Evolutionary conservation across 2,329 filamentous ascomycete species (phyloP).

Genomic region (Fusarium sp.): DNA sequence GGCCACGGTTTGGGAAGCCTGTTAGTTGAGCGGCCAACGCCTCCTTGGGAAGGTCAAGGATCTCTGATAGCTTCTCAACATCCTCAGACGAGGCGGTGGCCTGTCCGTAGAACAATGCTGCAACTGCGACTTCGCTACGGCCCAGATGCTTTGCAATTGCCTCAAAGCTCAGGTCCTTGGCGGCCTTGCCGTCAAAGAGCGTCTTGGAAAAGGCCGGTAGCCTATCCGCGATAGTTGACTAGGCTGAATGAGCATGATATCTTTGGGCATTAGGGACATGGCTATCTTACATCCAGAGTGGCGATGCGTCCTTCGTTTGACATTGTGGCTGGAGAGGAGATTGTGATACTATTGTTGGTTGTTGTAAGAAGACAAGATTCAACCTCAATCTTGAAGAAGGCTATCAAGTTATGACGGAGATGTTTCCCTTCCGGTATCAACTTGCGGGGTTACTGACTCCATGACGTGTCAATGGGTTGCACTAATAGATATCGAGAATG

Average conservation of each 20-base stretch:
- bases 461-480: conserved; percentile 39
- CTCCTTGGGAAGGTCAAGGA: conserved; percentile 72
- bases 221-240: conserved; percentile 75
- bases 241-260: conserved; percentile 20
- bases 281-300: conserved; percentile 55
- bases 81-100: conserved; percentile 80
- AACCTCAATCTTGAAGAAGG: not conserved
- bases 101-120: conserved; percentile 93
- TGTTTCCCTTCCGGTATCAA: conserved; percentile 32
- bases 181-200: conserved; percentile 80
- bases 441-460: conserved; percentile 45
- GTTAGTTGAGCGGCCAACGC: conserved; percentile 72
- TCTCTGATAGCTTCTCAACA: conserved; percentile 70
- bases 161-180: conserved; percentile 82
- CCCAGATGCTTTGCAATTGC: conserved; percentile 79
- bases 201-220: conserved; percentile 78
- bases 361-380: conserved; percentile 12
- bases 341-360: conserved; percentile 12
- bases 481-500: conserved; percentile 27
- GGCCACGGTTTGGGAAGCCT: conserved; percentile 84
- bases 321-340: conserved; percentile 31
- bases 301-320: conserved; percentile 48
- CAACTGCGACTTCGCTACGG: conserved; percentile 85
- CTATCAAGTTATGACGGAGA: conserved; percentile 34
- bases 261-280: not conserved